Conservation (phyloP, 108 stramenopile species). For the Nitzschia sp. region DNA sequence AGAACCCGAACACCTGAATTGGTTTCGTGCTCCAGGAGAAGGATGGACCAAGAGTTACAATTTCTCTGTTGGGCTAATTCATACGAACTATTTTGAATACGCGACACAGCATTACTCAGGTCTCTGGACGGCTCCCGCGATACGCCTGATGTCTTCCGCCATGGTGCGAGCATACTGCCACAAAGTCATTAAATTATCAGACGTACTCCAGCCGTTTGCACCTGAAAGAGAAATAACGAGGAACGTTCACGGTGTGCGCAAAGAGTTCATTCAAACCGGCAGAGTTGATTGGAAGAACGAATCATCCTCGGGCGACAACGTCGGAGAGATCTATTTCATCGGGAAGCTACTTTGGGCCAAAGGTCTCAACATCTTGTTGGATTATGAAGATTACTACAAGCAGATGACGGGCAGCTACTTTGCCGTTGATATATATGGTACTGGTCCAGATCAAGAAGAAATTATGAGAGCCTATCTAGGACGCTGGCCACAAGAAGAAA, state of each 20-base stretch:
- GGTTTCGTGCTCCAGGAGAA: constrained; percentile 84
- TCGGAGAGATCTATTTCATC: constrained; percentile 71
- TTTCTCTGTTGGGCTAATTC: constrained; percentile 84
- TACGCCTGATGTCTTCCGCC: constrained; percentile 69
- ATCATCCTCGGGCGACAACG: neutral
- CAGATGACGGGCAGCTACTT: constrained; percentile 67
- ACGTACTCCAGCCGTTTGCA: constrained; percentile 74
- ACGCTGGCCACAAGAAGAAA: constrained; percentile 11
- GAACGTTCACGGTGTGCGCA: constrained; percentile 90
- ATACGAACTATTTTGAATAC: constrained; percentile 77
- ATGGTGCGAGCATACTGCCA: constrained; percentile 91
- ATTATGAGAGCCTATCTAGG: constrained; percentile 76
- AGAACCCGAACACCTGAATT: constrained; percentile 87
- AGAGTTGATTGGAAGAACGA: neutral
- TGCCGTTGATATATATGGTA: constrained; percentile 77
- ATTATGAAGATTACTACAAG: constrained; percentile 71
- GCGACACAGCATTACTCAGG: constrained; percentile 46
- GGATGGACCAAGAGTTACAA: constrained; percentile 87
- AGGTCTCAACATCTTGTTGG: constrained; percentile 75
- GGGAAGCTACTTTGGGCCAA: constrained; percentile 89
- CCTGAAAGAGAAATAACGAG: constrained; percentile 74
- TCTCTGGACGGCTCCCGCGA: constrained; percentile 70
- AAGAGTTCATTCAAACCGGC: constrained; percentile 4
- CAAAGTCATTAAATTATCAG: constrained; percentile 85
- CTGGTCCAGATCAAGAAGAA: constrained; percentile 73